Conservation (phyloP, 2,329 filamentous ascomycete genomes). For the Hansfordia pulvinata region DNA sequence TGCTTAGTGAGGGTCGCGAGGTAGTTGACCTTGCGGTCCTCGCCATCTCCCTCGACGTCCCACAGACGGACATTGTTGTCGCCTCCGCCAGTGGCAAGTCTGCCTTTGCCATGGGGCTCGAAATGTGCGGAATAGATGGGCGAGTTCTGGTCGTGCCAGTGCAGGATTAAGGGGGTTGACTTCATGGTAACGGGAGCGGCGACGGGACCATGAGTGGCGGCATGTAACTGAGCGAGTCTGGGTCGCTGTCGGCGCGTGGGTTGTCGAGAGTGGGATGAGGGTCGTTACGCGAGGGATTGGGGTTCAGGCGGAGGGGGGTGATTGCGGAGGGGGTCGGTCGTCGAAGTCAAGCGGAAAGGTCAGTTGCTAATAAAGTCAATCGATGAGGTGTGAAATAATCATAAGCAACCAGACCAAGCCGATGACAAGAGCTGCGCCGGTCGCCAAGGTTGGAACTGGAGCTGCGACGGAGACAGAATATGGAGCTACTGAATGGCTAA, state of each 20-base stretch:
- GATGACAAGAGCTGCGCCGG: no score
- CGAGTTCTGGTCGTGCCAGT: constrained; percentile 96
- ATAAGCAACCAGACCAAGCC: no score
- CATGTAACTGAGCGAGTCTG: background rate
- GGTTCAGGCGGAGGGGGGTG: no score
- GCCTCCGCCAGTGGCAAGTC: constrained; percentile 85
- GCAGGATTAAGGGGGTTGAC: constrained; percentile 88
- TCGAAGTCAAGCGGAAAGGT: no score
- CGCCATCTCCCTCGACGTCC: constrained; percentile 75
- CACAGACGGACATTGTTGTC: constrained; percentile 94
- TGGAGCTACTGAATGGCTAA: no score
- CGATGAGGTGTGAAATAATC: no score
- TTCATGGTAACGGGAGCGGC: constrained; percentile 55
- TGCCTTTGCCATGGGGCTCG: constrained; percentile 80
- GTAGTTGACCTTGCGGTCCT: constrained; percentile 82
- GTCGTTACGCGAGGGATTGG: constrained; percentile 1
- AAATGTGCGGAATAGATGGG: constrained; percentile 98
- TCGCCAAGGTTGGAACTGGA: no score
- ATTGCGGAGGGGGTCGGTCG: no score
- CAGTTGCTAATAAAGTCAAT: no score
- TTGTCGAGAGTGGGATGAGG: background rate
- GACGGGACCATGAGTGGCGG: constrained; percentile 6
- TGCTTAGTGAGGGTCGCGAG: constrained; percentile 86
- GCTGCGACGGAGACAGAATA: no score
- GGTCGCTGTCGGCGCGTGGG: background rate